Evolutionary conservation across 2,329 filamentous ascomycete genomes (phyloP).

Genomic region (Aureobasidium sp.): DNA sequence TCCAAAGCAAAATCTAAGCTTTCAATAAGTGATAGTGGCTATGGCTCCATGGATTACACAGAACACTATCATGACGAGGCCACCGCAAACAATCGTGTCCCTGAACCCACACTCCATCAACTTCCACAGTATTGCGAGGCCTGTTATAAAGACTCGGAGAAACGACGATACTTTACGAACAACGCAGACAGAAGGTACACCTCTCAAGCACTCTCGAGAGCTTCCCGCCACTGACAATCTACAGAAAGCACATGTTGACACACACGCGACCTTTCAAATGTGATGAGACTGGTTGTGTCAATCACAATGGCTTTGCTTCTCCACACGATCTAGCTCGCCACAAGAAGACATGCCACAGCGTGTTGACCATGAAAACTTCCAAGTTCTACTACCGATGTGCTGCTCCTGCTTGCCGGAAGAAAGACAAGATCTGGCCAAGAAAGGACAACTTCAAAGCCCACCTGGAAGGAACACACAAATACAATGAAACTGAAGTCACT

Average conservation of each 20-base stretch:
- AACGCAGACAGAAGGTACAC: slow-evolving; percentile 9
- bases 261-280: slow-evolving; percentile 14
- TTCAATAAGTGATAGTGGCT: slow-evolving; percentile 6
- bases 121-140: background rate
- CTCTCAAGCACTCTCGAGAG: background rate
- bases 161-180: slow-evolving; percentile 8
- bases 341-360: slow-evolving; percentile 14
- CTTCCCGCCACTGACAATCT: background rate
- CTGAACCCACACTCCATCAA: background rate
- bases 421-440: slow-evolving; percentile 12
- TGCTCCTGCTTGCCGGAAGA: slow-evolving; percentile 9
- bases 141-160: slow-evolving; percentile 4
- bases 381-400: slow-evolving; percentile 15
- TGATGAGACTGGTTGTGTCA: slow-evolving; percentile 4
- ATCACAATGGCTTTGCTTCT: slow-evolving; percentile 12
- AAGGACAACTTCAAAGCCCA: slow-evolving; percentile 17
- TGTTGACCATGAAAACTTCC: slow-evolving; percentile 12
- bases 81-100: background rate
- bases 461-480: slow-evolving; percentile 12
- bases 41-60: background rate
- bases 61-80: background rate
- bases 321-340: slow-evolving; percentile 13
- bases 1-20: background rate
- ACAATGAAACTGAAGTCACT: background rate
- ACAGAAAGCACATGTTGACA: slow-evolving; percentile 10